phyloP scores from a whole-genome alignment of 768 basidiomycete genomes.

The Favolaschia claudopus region DNA sequence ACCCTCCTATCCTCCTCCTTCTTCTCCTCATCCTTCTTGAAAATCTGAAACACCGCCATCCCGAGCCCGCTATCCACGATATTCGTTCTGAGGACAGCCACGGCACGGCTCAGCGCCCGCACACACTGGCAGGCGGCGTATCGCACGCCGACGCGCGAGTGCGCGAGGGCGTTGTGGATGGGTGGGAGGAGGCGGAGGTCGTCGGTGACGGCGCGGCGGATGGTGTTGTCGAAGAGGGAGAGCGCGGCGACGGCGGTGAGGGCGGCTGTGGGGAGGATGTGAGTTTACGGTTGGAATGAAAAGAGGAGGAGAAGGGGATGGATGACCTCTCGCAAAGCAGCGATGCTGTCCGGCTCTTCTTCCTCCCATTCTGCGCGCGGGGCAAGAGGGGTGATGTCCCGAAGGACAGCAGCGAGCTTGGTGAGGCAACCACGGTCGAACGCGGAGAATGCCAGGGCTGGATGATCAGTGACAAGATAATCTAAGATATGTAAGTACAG shows the following conservation, averaged over 20 bases:
- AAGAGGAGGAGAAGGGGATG: constrained; percentile 21
- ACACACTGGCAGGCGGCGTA: constrained; percentile 90
- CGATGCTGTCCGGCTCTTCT: constrained; percentile 69
- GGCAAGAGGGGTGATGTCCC: constrained; percentile 57
- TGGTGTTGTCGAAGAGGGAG: constrained; percentile 74
- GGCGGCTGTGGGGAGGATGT: constrained; percentile 56
- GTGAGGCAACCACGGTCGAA: constrained; percentile 72
- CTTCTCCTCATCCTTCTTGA: constrained; percentile 33
- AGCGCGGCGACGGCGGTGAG: constrained; percentile 80
- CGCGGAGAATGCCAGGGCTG: constrained; percentile 69
- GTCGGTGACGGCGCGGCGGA: constrained; percentile 74
- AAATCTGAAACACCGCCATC: constrained; percentile 69
- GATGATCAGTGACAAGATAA: constrained; percentile 75
- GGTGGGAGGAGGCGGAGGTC: constrained; percentile 54
- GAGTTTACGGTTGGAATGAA: neutral
- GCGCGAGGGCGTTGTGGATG: constrained; percentile 61
- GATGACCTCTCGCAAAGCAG: constrained; percentile 73
- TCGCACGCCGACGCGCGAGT: constrained; percentile 76
- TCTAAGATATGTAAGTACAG: constrained; percentile 42
- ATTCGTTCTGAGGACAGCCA: constrained; percentile 83
- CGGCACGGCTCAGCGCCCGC: constrained; percentile 79
- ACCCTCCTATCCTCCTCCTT: constrained; percentile 77
- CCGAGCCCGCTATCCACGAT: constrained; percentile 86
- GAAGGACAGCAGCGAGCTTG: constrained; percentile 42
- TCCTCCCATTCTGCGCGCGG: constrained; percentile 62